These are phyloP conservation scores for Cutaneotrichosporon curvatum DNA, from an alignment of 1,284 basidiomycete species.

Conservation along the genomic window DNA sequence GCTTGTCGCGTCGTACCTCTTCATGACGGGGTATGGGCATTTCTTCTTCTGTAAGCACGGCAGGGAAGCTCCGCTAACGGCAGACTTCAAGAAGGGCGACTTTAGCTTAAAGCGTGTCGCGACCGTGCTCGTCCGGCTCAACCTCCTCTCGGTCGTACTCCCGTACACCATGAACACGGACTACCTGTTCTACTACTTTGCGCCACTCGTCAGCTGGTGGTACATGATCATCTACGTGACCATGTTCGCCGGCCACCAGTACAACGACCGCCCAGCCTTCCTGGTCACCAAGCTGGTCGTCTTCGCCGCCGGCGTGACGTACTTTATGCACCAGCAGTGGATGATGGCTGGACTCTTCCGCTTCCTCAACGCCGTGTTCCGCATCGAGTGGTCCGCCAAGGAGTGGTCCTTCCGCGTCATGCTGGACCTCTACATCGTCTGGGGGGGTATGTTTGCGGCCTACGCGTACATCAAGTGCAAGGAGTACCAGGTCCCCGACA, in stretches of 20 bases:
- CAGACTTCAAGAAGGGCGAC: constrained; percentile 77
- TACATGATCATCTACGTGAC: constrained; percentile 77
- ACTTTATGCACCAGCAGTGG: constrained; percentile 61
- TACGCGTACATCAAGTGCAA: constrained; percentile 67
- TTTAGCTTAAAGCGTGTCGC: constrained; percentile 69
- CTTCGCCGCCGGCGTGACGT: constrained; percentile 58
- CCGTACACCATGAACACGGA: constrained; percentile 85
- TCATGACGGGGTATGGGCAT: constrained; percentile 51
- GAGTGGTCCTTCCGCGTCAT: constrained; percentile 83
- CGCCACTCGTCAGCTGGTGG: constrained; percentile 61
- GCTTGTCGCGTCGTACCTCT: constrained; percentile 78
- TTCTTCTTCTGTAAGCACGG: constrained; percentile 40
- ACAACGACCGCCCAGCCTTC: constrained; percentile 64
- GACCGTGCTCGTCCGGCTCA: constrained; percentile 70
- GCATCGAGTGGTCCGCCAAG: constrained; percentile 69
- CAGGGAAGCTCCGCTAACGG: constrained; percentile 25
- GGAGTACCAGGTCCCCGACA: constrained; percentile 63
- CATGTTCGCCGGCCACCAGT: constrained; percentile 61
- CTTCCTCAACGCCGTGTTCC: constrained; percentile 58
- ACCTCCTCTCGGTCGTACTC: constrained; percentile 69
- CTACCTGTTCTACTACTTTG: constrained; percentile 82
- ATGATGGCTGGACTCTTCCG: constrained; percentile 60
- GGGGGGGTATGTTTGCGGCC: constrained; percentile 72
- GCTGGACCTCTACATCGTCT: constrained; percentile 80
- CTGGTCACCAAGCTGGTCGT: constrained; percentile 62